Evolutionary conservation across 2,329 filamentous ascomycete species (phyloP).

Genomic region (Trematosphaeria pertusa): DNA sequence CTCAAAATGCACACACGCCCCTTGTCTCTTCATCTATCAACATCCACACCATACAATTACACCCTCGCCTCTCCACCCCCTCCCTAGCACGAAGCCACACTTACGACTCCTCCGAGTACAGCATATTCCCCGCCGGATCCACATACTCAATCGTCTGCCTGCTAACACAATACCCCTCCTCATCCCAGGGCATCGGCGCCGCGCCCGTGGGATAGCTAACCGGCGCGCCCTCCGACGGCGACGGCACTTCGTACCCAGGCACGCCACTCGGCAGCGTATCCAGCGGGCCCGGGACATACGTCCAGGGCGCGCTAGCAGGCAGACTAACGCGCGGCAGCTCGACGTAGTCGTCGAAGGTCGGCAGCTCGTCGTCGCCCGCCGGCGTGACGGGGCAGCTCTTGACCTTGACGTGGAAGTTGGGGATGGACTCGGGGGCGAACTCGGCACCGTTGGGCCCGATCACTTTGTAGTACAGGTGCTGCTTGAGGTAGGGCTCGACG

Average conservation of each 20-base stretch:
- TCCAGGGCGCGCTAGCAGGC: slow-evolving; percentile 40
- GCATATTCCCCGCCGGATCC: slow-evolving; percentile 38
- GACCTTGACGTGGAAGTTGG: slow-evolving; percentile 44
- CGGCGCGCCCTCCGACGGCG: not conserved
- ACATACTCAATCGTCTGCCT: slow-evolving; percentile 45
- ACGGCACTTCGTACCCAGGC: not conserved
- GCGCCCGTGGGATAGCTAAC: slow-evolving; percentile 11
- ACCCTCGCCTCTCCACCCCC: not conserved
- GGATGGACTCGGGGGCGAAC: slow-evolving; percentile 33
- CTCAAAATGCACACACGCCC: no score
- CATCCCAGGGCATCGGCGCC: slow-evolving; percentile 23
- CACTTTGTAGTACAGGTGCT: slow-evolving; percentile 46
- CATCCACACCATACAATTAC: slow-evolving; percentile 1
- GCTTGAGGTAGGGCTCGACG: slow-evolving; percentile 42
- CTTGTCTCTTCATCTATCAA: not conserved
- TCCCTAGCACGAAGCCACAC: not conserved
- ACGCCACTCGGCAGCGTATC: slow-evolving; percentile 9
- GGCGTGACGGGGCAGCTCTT: slow-evolving; percentile 39
- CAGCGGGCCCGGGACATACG: slow-evolving; percentile 26
- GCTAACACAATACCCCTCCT: slow-evolving; percentile 39
- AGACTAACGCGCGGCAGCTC: slow-evolving; percentile 35
- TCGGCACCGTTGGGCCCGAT: slow-evolving; percentile 38
- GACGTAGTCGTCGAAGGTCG: slow-evolving; percentile 35
- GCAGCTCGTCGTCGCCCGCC: slow-evolving; percentile 35
- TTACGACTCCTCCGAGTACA: slow-evolving; percentile 30